These are phyloP conservation scores for Papiliotrema terrestris DNA, from an alignment of 1,284 basidiomycete genomes.

Conservation along the genomic window DNA sequence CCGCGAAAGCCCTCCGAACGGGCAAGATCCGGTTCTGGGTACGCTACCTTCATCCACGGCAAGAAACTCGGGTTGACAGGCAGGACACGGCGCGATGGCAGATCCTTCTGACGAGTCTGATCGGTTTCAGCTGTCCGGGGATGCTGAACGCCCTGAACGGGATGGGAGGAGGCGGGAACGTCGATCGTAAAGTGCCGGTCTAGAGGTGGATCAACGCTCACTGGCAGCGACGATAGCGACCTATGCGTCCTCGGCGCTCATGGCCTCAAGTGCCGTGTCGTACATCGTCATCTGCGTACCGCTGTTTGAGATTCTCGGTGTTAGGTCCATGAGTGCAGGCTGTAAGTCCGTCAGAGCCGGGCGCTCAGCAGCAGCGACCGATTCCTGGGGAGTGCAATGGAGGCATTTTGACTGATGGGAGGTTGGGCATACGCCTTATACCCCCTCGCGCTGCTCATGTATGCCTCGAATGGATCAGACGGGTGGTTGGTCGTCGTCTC, in stretches of 20 bases:
- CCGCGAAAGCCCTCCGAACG: too few relatives aligned
- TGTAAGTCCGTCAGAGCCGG: not conserved
- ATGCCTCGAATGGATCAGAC: constrained; percentile 60
- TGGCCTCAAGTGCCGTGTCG: constrained; percentile 1
- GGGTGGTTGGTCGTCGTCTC: constrained; percentile 66
- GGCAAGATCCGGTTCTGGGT: too few relatives aligned
- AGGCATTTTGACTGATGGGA: not conserved
- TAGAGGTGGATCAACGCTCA: not conserved
- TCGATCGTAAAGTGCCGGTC: constrained; percentile 2
- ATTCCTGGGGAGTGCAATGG: too few relatives aligned
- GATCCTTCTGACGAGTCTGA: constrained; percentile 3
- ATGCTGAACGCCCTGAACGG: constrained; percentile 10
- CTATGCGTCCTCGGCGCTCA: constrained; percentile 1
- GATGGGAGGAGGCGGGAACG: constrained; percentile 8
- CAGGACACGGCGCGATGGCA: constrained; percentile 5
- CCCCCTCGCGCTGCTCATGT: constrained; percentile 8
- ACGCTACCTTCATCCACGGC: too few relatives aligned
- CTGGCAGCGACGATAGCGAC: constrained; percentile 1
- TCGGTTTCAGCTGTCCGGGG: constrained; percentile 8
- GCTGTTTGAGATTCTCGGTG: constrained; percentile 13
- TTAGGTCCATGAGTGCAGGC: constrained; percentile 7
- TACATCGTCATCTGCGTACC: constrained; percentile 8
- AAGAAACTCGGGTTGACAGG: too few relatives aligned
- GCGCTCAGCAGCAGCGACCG: too few relatives aligned
- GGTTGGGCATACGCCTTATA: constrained; percentile 15